Evolutionary conservation across 2,329 filamentous ascomycete species (phyloP).

Genomic region (Sporothrix globosa): DNA sequence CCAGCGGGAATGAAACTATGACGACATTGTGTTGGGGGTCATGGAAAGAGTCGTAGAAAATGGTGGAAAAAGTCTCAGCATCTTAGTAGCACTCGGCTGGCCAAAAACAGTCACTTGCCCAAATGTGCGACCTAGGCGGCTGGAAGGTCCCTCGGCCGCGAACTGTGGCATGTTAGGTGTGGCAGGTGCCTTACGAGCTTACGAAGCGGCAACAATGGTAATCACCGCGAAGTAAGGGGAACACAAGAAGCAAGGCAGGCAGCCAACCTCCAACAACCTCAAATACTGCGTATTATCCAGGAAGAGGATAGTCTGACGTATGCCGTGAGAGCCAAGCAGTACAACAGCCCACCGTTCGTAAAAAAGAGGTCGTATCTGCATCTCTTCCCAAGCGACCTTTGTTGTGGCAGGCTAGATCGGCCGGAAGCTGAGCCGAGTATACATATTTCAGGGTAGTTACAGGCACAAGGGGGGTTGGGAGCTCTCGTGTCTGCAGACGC

Average conservation of each 20-base stretch:
- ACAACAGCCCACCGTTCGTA: no score
- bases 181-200: constrained; percentile 1
- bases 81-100: background rate
- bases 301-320: no score
- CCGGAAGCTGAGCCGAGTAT: constrained; percentile 1
- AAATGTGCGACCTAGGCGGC: background rate
- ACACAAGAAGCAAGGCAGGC: background rate
- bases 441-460: background rate
- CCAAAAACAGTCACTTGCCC: background rate
- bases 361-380: constrained; percentile 4
- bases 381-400: background rate
- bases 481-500: background rate
- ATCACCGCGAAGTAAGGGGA: background rate
- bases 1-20: constrained; percentile 21
- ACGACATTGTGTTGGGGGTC: constrained; percentile 24
- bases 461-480: background rate
- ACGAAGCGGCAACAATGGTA: background rate
- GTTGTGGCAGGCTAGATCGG: background rate
- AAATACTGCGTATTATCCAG: no score
- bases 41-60: background rate
- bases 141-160: background rate
- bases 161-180: background rate
- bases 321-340: no score
- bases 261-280: background rate
- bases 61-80: background rate